Evolutionary conservation across 257 asterid species (phyloP).

Genomic region (Haberlea rhodopensis): DNA sequence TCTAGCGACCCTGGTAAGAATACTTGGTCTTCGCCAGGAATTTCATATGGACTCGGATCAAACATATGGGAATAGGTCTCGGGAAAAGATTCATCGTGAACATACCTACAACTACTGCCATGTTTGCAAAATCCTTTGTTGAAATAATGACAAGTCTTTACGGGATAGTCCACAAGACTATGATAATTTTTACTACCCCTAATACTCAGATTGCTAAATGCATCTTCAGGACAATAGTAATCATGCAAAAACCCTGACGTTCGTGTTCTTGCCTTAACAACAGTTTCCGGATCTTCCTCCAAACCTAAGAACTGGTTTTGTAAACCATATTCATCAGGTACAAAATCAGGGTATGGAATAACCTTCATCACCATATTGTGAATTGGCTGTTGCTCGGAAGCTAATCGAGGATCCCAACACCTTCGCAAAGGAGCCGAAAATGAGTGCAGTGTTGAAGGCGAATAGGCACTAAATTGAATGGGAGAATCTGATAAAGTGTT

Average conservation of each 20-base stretch:
- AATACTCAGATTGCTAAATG: constrained; percentile 34
- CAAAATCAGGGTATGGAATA: constrained; percentile 34
- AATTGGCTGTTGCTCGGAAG: constrained; percentile 31
- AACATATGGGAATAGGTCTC: constrained; percentile 38
- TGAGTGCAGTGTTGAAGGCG: constrained; percentile 37
- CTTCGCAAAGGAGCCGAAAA: constrained; percentile 33
- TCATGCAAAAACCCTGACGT: constrained; percentile 33
- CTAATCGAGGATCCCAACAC: constrained; percentile 42
- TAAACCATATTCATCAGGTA: constrained; percentile 26
- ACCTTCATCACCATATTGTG: constrained; percentile 30
- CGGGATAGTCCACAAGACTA: constrained; percentile 37
- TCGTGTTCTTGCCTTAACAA: constrained; percentile 19
- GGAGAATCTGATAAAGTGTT: constrained; percentile 37
- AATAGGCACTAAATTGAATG: constrained; percentile 33
- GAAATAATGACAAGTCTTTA: constrained; percentile 74
- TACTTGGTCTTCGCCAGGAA: constrained; percentile 45
- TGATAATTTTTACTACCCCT: constrained; percentile 43
- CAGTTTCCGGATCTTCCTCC: constrained; percentile 41
- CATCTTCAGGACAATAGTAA: constrained; percentile 39
- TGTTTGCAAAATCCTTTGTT: constrained; percentile 82
- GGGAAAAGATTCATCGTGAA: constrained; percentile 46
- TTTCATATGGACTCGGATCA: constrained; percentile 41
- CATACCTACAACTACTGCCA: constrained; percentile 74
- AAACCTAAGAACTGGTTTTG: constrained; percentile 29
- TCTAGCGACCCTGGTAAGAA: constrained; percentile 62